Percentiles rank a stretch among this genome's conserved stretches.
Conservation (phyloP, 768 basidiomycete genomes). For the Tulasnella sp. region DNA sequence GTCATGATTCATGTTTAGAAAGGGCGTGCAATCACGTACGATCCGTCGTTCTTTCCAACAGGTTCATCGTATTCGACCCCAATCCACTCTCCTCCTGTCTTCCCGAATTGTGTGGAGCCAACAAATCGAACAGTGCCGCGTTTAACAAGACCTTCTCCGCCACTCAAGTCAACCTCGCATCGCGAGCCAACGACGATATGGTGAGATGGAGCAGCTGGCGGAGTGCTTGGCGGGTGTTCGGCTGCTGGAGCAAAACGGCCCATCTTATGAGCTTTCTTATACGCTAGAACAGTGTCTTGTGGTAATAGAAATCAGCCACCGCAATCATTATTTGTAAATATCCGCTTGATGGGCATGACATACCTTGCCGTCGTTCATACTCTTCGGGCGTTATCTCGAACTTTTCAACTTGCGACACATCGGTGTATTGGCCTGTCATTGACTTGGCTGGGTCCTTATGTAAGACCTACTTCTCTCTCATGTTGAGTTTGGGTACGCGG, state of each 20-base stretch:
- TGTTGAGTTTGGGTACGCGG: neutral
- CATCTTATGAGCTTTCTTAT: slow-evolving; percentile 78
- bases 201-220: slow-evolving; percentile 27
- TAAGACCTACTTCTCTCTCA: slow-evolving; percentile 41
- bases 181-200: slow-evolving; percentile 63
- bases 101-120: slow-evolving; percentile 69
- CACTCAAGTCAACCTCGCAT: slow-evolving; percentile 56
- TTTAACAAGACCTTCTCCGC: slow-evolving; percentile 56
- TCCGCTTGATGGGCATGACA: neutral
- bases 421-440: slow-evolving; percentile 74
- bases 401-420: slow-evolving; percentile 81
- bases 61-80: slow-evolving; percentile 96
- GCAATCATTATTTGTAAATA: neutral
- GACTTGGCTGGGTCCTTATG: slow-evolving; percentile 71
- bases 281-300: slow-evolving; percentile 80
- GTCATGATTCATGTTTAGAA: neutral
- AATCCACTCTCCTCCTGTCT: slow-evolving; percentile 62
- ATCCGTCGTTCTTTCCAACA: slow-evolving; percentile 90
- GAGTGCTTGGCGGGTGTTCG: slow-evolving; percentile 31
- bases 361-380: slow-evolving; percentile 76
- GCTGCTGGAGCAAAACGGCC: slow-evolving; percentile 65
- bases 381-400: slow-evolving; percentile 79
- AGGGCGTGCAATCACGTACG: slow-evolving; percentile 44
- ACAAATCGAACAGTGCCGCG: slow-evolving; percentile 82
- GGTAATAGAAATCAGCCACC: neutral